phyloP scores from a whole-genome alignment of 306 rosid genomes.

The Argentina anserina region DNA sequence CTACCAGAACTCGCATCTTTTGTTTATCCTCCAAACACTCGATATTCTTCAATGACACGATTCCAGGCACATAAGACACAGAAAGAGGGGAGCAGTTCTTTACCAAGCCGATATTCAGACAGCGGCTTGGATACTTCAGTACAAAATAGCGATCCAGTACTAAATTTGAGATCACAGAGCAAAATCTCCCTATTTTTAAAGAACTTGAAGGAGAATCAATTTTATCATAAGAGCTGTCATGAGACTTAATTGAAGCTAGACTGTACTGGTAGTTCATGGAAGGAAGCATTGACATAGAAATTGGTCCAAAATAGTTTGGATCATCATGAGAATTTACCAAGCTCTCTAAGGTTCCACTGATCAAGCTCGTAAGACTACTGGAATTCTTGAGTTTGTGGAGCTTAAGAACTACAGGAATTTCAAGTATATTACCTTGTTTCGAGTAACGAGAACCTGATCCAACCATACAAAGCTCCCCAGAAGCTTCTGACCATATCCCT shows the following conservation, averaged over 20 bases:
- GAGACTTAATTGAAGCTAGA: conserved; percentile 26
- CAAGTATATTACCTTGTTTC: conserved; percentile 15
- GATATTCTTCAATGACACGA: conserved; percentile 28
- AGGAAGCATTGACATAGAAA: conserved; percentile 39
- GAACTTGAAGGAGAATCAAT: conserved; percentile 17
- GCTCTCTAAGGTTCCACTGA: conserved; percentile 47
- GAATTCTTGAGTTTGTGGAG: conserved; percentile 31
- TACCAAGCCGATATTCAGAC: conserved; percentile 14
- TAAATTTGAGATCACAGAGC: conserved; percentile 11
- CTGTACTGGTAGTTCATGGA: conserved; percentile 27
- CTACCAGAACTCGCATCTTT: conserved; percentile 26
- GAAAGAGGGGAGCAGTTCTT: conserved; percentile 41
- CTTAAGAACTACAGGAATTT: conserved; percentile 30
- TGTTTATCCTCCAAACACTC: conserved; percentile 21
- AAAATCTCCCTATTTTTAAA: conserved; percentile 12
- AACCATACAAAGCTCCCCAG: conserved; percentile 32
- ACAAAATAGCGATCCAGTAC: conserved; percentile 3
- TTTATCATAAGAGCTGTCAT: background rate
- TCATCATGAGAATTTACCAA: conserved; percentile 27
- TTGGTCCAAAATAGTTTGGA: conserved; percentile 28
- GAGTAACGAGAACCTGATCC: conserved; percentile 23
- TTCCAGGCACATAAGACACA: conserved; percentile 21
- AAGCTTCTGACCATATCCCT: background rate
- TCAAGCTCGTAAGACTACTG: conserved; percentile 29
- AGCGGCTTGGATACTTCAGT: conserved; percentile 38